These are phyloP conservation scores for Platanus orientalis DNA, from an alignment of 164 flowering plant species.

Conservation along the genomic window DNA sequence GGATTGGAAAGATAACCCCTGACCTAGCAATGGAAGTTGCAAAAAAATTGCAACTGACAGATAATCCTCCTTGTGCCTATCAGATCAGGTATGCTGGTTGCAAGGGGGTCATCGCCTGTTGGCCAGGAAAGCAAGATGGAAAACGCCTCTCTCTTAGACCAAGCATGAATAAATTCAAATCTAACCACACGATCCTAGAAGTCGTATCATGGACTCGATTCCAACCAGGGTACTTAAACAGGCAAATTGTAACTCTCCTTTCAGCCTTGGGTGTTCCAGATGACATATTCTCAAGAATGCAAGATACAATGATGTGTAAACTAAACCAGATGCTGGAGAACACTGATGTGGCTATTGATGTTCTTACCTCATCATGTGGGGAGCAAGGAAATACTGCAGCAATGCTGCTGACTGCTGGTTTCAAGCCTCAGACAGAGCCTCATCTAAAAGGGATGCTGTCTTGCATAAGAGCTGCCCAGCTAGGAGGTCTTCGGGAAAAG, in stretches of 20 bases:
- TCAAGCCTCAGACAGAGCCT: slow-evolving; percentile 72
- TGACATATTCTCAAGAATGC: slow-evolving; percentile 70
- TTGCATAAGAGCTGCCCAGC: slow-evolving; percentile 77
- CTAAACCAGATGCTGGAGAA: slow-evolving; percentile 55
- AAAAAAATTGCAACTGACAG: slow-evolving; percentile 50
- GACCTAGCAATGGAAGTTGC: slow-evolving; percentile 83
- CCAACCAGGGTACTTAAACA: slow-evolving; percentile 90
- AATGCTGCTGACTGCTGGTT: slow-evolving; percentile 90
- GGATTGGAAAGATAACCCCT: slow-evolving; percentile 77
- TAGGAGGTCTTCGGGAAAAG: slow-evolving; percentile 67
- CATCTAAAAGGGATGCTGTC: slow-evolving; percentile 77
- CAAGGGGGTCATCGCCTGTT: slow-evolving; percentile 89
- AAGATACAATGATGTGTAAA: slow-evolving; percentile 61
- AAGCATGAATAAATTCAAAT: slow-evolving; percentile 82
- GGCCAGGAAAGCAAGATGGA: slow-evolving; percentile 63
- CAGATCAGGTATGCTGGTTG: slow-evolving; percentile 93
- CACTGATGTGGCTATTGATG: slow-evolving; percentile 74
- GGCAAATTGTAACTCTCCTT: slow-evolving; percentile 82
- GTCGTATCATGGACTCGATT: slow-evolving; percentile 91
- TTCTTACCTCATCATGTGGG: slow-evolving; percentile 72
- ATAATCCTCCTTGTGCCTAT: slow-evolving; percentile 69
- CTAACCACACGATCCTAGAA: slow-evolving; percentile 66
- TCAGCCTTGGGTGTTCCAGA: slow-evolving; percentile 68
- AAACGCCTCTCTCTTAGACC: slow-evolving; percentile 54
- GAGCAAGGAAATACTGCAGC: slow-evolving; percentile 80